phyloP scores from a whole-genome alignment of 2,329 filamentous ascomycete species.

The Niveomyces coronatus region DNA sequence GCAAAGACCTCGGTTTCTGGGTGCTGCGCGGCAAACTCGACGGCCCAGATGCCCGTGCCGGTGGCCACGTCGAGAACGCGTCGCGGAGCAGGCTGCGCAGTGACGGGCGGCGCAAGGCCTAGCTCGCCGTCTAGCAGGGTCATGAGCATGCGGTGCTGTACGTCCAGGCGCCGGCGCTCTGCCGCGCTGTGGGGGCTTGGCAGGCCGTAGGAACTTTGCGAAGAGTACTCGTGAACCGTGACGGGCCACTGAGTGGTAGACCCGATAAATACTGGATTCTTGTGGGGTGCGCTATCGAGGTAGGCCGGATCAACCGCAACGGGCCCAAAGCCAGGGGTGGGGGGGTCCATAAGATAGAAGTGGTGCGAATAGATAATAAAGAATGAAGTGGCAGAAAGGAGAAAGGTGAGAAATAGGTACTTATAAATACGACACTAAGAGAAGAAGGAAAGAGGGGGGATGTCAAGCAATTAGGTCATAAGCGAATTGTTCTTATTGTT shows the following conservation, averaged over 20 bases:
- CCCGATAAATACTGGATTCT: neutral
- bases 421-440: too few species aligned
- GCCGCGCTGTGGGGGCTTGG: conserved; percentile 17
- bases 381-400: too few species aligned
- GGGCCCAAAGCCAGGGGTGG: too few species aligned
- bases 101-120: neutral
- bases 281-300: neutral
- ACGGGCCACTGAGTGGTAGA: too few species aligned
- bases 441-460: too few species aligned
- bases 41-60: conserved; percentile 47
- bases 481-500: too few species aligned
- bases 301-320: too few species aligned
- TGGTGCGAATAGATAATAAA: too few species aligned
- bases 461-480: too few species aligned
- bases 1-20: conserved; percentile 21
- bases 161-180: conserved; percentile 20
- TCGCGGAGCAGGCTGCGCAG: neutral
- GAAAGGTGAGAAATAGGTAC: too few species aligned
- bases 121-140: conserved; percentile 14
- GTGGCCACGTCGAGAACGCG: conserved; percentile 40
- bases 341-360: too few species aligned
- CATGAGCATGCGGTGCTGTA: conserved; percentile 18
- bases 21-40: conserved; percentile 22
- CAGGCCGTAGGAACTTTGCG: conserved; percentile 10
- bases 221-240: conserved; percentile 11